Base-by-base conservation (phyloP, 805 yeast species). In the Teunomyces gatunensis region DNA sequence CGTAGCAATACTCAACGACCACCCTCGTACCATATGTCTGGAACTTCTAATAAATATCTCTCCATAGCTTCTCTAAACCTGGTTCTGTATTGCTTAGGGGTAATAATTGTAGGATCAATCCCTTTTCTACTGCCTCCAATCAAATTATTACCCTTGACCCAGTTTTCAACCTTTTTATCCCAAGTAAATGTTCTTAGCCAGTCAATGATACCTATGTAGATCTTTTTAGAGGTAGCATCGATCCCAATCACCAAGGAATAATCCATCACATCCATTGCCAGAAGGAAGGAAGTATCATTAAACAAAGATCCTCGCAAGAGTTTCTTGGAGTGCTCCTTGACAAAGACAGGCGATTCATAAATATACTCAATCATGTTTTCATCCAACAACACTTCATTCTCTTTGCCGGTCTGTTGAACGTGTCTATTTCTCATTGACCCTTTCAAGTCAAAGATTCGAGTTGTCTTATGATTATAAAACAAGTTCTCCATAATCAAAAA, bases 251-350 rank as follows among this genome's bases (percentile, higher is more conserved):
- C 96, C 53, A 94, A 73, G 0, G 98, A 92, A 61, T 94, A 94
- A 65, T 94, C 99, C 99, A 94, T 94, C 5, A 94, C 98, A 61
- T 94, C 96, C 96, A 94, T 89, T 59, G 95, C 94, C 3, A 96
- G 90, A 46, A 94, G 70, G 63, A 94, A 95, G 12, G 94, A 71
- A 0, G 98, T 94, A 59, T 94, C 99, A 60, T 95, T 94, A 86
- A 96, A 94, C 25, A 94, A 68, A 0, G 97, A 91, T 0, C 97
- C 92, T 41, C 96, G 71, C 42, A 94, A 65, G 33, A 90, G 68
- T 56, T 87, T 84, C 61, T 94, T 94, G 61, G 90, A 92, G 57
- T 90, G 91, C 58, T 92, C 97, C 49, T 92, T 75, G 5, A 94
- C 96, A 73, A 89, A 95, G 32, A 94, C 78, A 0, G 99, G 99